phyloP scores from a whole-genome alignment of 495 filamentous ascomycete species.

The Hypoxylon intermedium region DNA sequence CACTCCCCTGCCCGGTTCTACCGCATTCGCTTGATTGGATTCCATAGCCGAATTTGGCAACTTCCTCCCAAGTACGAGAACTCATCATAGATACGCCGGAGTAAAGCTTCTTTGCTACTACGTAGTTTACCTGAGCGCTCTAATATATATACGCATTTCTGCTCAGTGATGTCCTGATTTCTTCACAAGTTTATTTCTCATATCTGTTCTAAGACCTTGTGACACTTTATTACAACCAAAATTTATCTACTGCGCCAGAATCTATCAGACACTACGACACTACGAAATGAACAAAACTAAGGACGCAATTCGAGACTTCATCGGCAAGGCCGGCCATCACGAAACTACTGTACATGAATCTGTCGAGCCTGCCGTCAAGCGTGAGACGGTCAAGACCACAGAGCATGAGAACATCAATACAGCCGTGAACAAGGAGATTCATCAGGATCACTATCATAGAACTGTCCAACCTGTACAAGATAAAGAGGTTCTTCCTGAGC shows the following conservation, averaged over 20 bases:
- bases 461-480: slow-evolving; percentile 60
- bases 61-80: neutral
- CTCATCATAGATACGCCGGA: neutral
- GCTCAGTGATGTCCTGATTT: neutral
- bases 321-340: slow-evolving; percentile 62
- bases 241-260: too few relatives aligned
- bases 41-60: slow-evolving; percentile 5
- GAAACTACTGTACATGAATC: slow-evolving; percentile 69
- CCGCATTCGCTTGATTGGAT: slow-evolving; percentile 15
- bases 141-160: slow-evolving; percentile 5
- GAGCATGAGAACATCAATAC: slow-evolving; percentile 62
- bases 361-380: slow-evolving; percentile 64
- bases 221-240: too few relatives aligned
- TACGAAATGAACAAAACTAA: slow-evolving; percentile 65
- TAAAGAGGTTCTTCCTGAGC: slow-evolving; percentile 55
- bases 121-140: slow-evolving; percentile 25
- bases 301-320: slow-evolving; percentile 59
- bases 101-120: slow-evolving; percentile 5
- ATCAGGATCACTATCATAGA: slow-evolving; percentile 66
- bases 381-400: slow-evolving; percentile 61
- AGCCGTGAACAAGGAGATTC: slow-evolving; percentile 67
- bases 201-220: too few relatives aligned
- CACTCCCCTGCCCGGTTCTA: neutral
- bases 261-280: neutral
- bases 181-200: neutral